Base-by-base conservation (phyloP, 805 yeast species). In the Ogataea pilisensis region DNA sequence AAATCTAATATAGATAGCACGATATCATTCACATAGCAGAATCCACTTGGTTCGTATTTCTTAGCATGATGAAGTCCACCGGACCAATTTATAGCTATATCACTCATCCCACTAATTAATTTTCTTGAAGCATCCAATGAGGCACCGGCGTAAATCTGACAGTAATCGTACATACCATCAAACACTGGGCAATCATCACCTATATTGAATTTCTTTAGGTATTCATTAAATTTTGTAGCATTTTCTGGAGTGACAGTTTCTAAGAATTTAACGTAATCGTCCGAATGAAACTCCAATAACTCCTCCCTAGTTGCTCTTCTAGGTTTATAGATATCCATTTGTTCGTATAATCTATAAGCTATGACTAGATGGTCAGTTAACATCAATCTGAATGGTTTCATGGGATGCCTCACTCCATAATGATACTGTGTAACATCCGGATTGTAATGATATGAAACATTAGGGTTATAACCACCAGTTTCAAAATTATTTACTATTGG, bases 21-120 rank as follows among this genome's bases (percentile, higher is more conserved):
- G 48, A 91, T 91, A 66, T 91, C 98, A 65, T 91, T 91, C 34
- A 89, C 82, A 56, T 91, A 91, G 67, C 98, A 91, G 61, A 91
- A 91, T 24, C 98, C 98, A 43, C 89, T 79, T 7, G 98, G 96
- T 62, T 89, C 96, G 34, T 80, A 75, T 65, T 91, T 91, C 58
- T 91, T 91, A 5, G 98, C 98, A 65, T 91, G 98, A 63, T 91
- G 98, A 35, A 91, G 71, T 3, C 98, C 98, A 30, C 98, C 98
- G 11, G 95, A 85, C 86, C 95, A 91, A 65, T 91, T 91, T 44
- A 91, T 85, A 32, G 97, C 97, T 35, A 91, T 85, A 61, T 90
- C 98, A 54, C 91, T 83, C 72, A 83, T 84, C 14, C 91, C 95
- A 44, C 85, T 75, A 40, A 85, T 83, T 35, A 90, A 70, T 50